Evolutionary conservation across 2,329 filamentous ascomycete genomes (phyloP).

Genomic region (Fusarium ambrosium): DNA sequence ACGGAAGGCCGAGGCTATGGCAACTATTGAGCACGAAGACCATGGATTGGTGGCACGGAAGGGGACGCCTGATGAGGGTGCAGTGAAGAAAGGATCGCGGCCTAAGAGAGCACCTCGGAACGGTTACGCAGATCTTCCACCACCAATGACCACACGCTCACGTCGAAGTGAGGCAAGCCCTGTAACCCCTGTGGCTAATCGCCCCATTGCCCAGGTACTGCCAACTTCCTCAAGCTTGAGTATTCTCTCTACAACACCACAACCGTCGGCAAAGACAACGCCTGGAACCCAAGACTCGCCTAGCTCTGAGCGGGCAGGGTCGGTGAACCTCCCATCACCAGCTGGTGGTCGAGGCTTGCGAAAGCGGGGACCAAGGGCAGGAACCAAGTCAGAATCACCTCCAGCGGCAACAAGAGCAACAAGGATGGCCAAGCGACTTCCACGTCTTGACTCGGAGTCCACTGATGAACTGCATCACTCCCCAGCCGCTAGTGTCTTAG

Average conservation of each 20-base stretch:
- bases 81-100: slow-evolving; percentile 1
- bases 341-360: slow-evolving; percentile 32
- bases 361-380: slow-evolving; percentile 31
- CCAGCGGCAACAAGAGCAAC: slow-evolving; percentile 39
- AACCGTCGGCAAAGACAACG: slow-evolving; percentile 53
- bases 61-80: neutral
- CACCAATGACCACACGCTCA: slow-evolving; percentile 45
- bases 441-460: slow-evolving; percentile 57
- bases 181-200: slow-evolving; percentile 41
- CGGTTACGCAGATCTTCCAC: slow-evolving; percentile 32
- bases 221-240: slow-evolving; percentile 57
- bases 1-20: slow-evolving; percentile 12
- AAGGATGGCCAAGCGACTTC: slow-evolving; percentile 41
- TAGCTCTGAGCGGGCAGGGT: slow-evolving; percentile 38
- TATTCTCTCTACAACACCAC: slow-evolving; percentile 56
- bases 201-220: slow-evolving; percentile 12
- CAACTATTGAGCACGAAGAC: slow-evolving; percentile 26
- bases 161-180: slow-evolving; percentile 36
- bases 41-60: neutral
- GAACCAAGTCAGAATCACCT: slow-evolving; percentile 47
- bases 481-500: slow-evolving; percentile 52
- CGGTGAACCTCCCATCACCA: slow-evolving; percentile 44
- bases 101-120: slow-evolving; percentile 31
- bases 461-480: slow-evolving; percentile 64
- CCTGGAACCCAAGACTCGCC: slow-evolving; percentile 53